These are phyloP conservation scores for Globisporangium heterothallicum DNA, from an alignment of 352 stramenopile species.

Conservation along the genomic window DNA sequence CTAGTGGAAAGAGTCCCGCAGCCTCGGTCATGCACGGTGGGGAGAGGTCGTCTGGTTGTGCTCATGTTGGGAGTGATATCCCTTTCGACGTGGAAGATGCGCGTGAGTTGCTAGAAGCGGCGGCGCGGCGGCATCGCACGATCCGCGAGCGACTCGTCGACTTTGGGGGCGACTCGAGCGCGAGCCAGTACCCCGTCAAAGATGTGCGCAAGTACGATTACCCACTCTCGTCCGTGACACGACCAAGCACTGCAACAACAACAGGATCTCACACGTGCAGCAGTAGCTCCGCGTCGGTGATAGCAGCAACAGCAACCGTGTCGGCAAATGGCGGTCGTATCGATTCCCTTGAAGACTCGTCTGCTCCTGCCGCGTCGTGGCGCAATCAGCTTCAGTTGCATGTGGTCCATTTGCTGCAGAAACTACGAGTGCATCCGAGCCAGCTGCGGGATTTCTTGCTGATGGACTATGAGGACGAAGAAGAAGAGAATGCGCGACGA, in stretches of 20 bases:
- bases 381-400: slow-evolving; percentile 37
- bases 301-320: background rate
- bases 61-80: no score
- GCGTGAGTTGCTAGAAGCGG: slow-evolving; percentile 8
- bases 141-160: slow-evolving; percentile 13
- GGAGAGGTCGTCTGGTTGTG: no score
- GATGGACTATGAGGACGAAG: slow-evolving; percentile 19
- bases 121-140: slow-evolving; percentile 2
- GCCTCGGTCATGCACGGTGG: no score
- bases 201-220: slow-evolving; percentile 10
- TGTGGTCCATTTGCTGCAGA: slow-evolving; percentile 35
- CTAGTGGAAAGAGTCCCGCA: no score
- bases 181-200: slow-evolving; percentile 9
- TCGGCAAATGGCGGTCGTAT: background rate
- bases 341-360: background rate
- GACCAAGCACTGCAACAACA: slow-evolving; percentile 7
- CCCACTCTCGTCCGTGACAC: slow-evolving; percentile 7
- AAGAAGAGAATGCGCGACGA: slow-evolving; percentile 6
- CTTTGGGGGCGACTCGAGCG: slow-evolving; percentile 3
- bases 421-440: slow-evolving; percentile 28
- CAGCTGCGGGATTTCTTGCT: slow-evolving; percentile 31
- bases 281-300: background rate
- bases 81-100: slow-evolving; percentile 1
- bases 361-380: slow-evolving; percentile 16
- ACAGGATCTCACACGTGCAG: no score